These are phyloP conservation scores for Ceratobasidium sp. DNA, from an alignment of 1,284 basidiomycete genomes.

Conservation along the genomic window DNA sequence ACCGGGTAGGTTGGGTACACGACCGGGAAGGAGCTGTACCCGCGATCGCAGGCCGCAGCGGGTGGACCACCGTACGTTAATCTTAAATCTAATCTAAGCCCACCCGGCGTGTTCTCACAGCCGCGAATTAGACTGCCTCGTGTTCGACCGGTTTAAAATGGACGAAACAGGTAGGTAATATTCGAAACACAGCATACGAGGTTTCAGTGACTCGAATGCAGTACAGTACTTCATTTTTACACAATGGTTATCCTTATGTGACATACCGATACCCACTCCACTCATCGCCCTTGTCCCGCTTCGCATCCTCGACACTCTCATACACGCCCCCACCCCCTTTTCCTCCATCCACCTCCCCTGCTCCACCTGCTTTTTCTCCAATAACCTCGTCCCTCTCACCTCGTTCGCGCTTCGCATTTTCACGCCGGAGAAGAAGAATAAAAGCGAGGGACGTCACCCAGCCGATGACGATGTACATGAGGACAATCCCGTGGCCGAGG, in stretches of 20 bases:
- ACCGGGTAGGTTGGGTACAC: too few species aligned
- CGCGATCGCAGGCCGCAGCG: too few species aligned
- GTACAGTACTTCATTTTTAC: too few species aligned
- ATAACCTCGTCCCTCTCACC: slow-evolving; percentile 77
- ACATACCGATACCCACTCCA: slow-evolving; percentile 44
- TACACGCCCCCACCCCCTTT: slow-evolving; percentile 27
- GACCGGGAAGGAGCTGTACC: too few species aligned
- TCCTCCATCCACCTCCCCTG: not conserved
- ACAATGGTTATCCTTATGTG: not conserved
- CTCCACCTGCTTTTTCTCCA: slow-evolving; percentile 10
- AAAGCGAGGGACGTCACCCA: slow-evolving; percentile 62
- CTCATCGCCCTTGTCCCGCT: slow-evolving; percentile 41
- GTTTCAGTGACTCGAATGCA: too few species aligned
- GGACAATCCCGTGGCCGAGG: slow-evolving; percentile 62
- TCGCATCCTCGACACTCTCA: slow-evolving; percentile 39
- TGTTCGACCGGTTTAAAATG: too few species aligned
- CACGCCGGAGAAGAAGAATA: slow-evolving; percentile 62
- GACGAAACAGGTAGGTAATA: too few species aligned
- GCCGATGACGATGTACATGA: slow-evolving; percentile 60
- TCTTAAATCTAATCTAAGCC: too few species aligned
- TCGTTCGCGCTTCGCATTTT: slow-evolving; percentile 70
- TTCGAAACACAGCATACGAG: too few species aligned
- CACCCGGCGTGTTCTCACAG: too few species aligned
- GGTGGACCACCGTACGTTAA: too few species aligned
- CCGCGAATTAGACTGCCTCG: too few species aligned